Evolutionary conservation across 768 basidiomycete species (phyloP), one percentile per base, ranked within the genome.

Genomic region (Russula lepida): DNA sequence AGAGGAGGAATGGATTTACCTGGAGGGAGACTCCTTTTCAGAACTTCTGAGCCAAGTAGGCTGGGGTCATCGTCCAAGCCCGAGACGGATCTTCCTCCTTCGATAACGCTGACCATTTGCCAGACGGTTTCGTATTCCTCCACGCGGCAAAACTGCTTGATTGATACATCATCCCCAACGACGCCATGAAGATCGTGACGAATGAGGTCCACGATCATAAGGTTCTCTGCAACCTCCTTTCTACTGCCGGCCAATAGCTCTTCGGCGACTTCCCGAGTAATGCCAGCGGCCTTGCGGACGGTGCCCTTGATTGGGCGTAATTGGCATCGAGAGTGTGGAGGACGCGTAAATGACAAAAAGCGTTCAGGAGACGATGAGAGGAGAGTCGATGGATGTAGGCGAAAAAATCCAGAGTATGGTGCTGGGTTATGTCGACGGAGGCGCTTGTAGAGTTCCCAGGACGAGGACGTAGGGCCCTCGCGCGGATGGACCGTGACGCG

Each of bases 141-240:
- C 13, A 97, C 84, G 1, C 74, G 73, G 71, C 95, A 97, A 68
- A 98, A 89, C 64, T 92, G 85, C 58, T 82, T 85, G 6, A 95
- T 92, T 13, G 79, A 71, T 8, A 98, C 94, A 56, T 87, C 79
- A 41, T 89, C 86, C 1, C 90, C 91, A 21, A 95, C 81, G 57
- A 88, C 85, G 32, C 84, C 84, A 66, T 95, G 85, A 35, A 98
- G 76, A 73, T 98, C 95, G 66, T 97, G 90, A 35, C 93, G 84
- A 68, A 95, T 95, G 51, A 98, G 82, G 71, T 98, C 95, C 27
- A 97, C 95, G 64, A 98, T 97, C 95, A 98, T 98, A 59, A 98
- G 74, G 70, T 98, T 98, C 76, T 98, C 95, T 0, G 94, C 95
- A 2, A 95, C 84, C 72, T 98, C 95, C 71, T 98, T 98, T 46